These are phyloP conservation scores for Bodo saltans DNA, from an alignment of 78 protist genomes.

Conservation along the genomic window DNA sequence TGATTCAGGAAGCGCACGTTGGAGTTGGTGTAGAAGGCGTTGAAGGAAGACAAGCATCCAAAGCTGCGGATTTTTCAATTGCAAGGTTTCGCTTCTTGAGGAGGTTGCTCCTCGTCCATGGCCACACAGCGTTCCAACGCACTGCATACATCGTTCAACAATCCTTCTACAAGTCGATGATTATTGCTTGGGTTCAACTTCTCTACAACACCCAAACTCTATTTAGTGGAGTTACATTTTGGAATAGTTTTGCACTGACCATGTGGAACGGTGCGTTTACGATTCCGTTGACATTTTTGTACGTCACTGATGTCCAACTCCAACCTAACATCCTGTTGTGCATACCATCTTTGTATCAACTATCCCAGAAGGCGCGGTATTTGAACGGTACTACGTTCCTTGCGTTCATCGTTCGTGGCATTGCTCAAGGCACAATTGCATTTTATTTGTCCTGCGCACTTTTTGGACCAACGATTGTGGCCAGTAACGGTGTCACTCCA, in stretches of 20 bases:
- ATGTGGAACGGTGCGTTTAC: conserved; percentile 67
- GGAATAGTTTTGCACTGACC: conserved; percentile 32
- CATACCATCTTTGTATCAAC: too few relatives aligned
- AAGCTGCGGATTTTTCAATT: conserved; percentile 52
- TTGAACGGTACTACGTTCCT: too few relatives aligned
- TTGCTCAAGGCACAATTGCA: too few relatives aligned
- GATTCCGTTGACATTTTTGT: too few relatives aligned
- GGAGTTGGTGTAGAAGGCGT: conserved; percentile 61
- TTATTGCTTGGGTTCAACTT: not conserved
- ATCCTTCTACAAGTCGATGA: conserved; percentile 66
- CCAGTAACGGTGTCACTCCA: too few relatives aligned
- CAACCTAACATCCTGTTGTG: too few relatives aligned
- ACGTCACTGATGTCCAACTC: too few relatives aligned
- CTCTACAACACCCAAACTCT: conserved; percentile 17
- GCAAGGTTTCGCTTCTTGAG: conserved; percentile 56
- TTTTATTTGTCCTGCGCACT: too few relatives aligned
- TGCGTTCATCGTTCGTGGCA: too few relatives aligned
- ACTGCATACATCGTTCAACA: conserved; percentile 51
- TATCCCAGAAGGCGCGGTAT: too few relatives aligned
- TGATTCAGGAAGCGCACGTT: conserved; percentile 65
- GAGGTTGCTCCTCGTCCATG: conserved; percentile 74
- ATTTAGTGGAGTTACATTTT: conserved; percentile 52
- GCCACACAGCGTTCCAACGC: conserved; percentile 66
- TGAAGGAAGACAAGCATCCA: conserved; percentile 26
- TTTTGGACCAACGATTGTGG: too few relatives aligned